Conservation (phyloP, 495 filamentous ascomycete genomes). For the Trichocladium uniseriatum region DNA sequence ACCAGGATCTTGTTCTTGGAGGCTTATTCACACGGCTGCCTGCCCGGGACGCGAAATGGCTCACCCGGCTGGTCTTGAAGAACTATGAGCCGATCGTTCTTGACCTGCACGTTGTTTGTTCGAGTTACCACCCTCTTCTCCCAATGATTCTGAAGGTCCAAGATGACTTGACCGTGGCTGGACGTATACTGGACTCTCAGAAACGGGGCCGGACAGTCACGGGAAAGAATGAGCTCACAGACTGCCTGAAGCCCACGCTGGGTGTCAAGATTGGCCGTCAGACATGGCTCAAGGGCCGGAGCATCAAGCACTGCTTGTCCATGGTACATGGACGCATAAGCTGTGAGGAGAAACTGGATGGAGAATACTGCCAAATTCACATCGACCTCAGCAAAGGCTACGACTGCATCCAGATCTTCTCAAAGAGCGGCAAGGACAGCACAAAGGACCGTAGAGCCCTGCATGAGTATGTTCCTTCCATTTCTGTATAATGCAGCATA, state of each 20-base stretch:
- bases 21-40: slow-evolving; percentile 51
- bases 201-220: slow-evolving; percentile 16
- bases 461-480: slow-evolving; percentile 37
- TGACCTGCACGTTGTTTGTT: slow-evolving; percentile 34
- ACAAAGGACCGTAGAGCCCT: slow-evolving; percentile 57
- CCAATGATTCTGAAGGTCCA: slow-evolving; percentile 59
- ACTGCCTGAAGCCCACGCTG: slow-evolving; percentile 47
- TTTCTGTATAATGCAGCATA: neutral
- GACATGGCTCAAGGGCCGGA: slow-evolving; percentile 62
- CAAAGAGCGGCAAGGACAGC: slow-evolving; percentile 84
- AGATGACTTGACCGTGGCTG: slow-evolving; percentile 37
- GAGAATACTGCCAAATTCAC: slow-evolving; percentile 83
- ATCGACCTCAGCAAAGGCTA: slow-evolving; percentile 52
- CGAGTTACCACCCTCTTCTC: slow-evolving; percentile 47
- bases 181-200: slow-evolving; percentile 21
- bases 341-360: slow-evolving; percentile 77
- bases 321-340: slow-evolving; percentile 55
- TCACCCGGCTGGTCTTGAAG: slow-evolving; percentile 75
- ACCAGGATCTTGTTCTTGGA: slow-evolving; percentile 42
- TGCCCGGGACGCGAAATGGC: slow-evolving; percentile 77
- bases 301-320: slow-evolving; percentile 63
- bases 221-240: slow-evolving; percentile 12
- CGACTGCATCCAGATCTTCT: slow-evolving; percentile 66
- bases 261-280: slow-evolving; percentile 71
- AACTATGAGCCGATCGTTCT: slow-evolving; percentile 54